Evolutionary conservation across 208 protist genomes (phyloP), one percentile per base, ranked within the genome.

Genomic region (Trypanosoma caninum): DNA sequence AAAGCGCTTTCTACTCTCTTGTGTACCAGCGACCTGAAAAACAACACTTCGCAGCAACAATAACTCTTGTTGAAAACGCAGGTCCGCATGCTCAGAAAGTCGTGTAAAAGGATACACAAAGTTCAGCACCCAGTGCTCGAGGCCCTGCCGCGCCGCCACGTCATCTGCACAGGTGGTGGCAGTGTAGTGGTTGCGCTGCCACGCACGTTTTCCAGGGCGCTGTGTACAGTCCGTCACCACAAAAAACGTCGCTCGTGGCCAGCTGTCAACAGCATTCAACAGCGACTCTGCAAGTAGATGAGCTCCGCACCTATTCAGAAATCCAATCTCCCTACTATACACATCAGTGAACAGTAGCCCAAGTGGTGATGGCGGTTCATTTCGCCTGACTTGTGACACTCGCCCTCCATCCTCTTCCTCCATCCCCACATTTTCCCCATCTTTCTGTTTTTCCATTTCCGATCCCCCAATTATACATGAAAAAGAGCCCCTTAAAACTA

Each of bases 61-160:
- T 13, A 47, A 46, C 35, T 84, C 77, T 59, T 90, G 80, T 28
- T 57, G 54, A 2, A 42, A 51, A 0, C 76, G 74, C 38, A 52
- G 10, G 22, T 16, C 35, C 3, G 27, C 42, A 31, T 79, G 68
- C 8, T 48, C 47, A 14, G 69, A 60, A 37, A 86, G 72, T 13
- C 77, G 82, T 2, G 72, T 67, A 47, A 56, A 37, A 0, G 88
- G 84, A 45, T 82, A 74, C 33, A 89, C 76, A 64, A 78, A 79
- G 51, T 80, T 78, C n/a, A 95, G 56, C 48, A 89, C 82, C 85
- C 84, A 92, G 56, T 84, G 76, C 25, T 58, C 69, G 16, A 87
- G 33, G 16, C 80, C 83, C 8, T 48, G 57, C 23, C 76, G 78
- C 41, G 50, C 65, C 8, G 60, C 14, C 14, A 18, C 33, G 27